phyloP scores from a whole-genome alignment of 169 alveolate genomes.

The Plasmodium coatneyi region DNA sequence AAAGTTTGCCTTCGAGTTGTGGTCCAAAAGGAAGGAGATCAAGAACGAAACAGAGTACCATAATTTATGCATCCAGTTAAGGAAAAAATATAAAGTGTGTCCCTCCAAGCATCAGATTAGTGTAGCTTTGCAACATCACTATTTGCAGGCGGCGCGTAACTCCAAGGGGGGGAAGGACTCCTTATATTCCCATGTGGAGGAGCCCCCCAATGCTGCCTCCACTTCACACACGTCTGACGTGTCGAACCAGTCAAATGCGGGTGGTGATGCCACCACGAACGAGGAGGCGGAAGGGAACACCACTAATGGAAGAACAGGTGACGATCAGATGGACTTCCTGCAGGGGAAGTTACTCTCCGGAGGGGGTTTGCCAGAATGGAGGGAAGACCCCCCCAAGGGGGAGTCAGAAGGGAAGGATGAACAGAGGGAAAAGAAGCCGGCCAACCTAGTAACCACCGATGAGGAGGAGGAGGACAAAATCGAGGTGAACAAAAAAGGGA shows the following conservation, averaged over 20 bases:
- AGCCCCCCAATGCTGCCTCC: background rate
- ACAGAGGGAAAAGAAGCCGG: background rate
- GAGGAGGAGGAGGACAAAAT: conserved; percentile 19
- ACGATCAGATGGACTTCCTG: background rate
- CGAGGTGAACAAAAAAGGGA: conserved; percentile 37
- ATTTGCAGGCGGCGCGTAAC: conserved; percentile 28
- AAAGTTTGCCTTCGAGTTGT: conserved; percentile 65
- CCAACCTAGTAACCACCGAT: background rate
- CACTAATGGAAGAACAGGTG: background rate
- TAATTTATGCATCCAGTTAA: conserved; percentile 55
- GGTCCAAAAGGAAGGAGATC: conserved; percentile 54
- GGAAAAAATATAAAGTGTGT: conserved; percentile 79
- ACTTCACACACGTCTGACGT: background rate
- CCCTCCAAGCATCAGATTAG: conserved; percentile 84
- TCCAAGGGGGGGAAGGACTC: background rate
- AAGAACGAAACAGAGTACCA: conserved; percentile 52
- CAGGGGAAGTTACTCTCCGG: background rate
- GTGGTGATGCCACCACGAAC: background rate
- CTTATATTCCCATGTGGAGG: background rate
- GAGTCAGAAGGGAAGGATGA: background rate
- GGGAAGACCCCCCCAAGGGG: background rate
- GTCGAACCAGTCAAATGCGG: background rate
- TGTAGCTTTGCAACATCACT: conserved; percentile 68
- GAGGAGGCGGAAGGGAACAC: background rate
- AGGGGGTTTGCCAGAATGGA: background rate